Evolutionary conservation across 2,329 filamentous ascomycete genomes (phyloP).

Genomic region (Davidsoniella neocaledoniae): DNA sequence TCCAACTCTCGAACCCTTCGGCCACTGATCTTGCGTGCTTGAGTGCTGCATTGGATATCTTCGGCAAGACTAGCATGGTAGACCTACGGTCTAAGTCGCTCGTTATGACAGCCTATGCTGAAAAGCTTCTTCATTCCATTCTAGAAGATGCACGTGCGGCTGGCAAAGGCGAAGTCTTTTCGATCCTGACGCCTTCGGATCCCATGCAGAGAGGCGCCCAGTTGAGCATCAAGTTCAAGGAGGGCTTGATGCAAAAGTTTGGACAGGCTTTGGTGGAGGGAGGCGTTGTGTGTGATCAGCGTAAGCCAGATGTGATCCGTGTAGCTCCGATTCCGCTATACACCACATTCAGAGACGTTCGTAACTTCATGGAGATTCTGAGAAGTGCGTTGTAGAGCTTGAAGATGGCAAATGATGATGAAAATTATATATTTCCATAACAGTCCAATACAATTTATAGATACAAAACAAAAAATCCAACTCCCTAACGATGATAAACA

Average conservation of each 20-base stretch:
- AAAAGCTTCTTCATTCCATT: slow-evolving; percentile 53
- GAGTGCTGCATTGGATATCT: slow-evolving; percentile 55
- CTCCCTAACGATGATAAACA: too few relatives aligned
- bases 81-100: slow-evolving; percentile 55
- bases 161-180: slow-evolving; percentile 27
- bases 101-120: slow-evolving; percentile 59
- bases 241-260: slow-evolving; percentile 54
- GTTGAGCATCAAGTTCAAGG: slow-evolving; percentile 52
- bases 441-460: too few relatives aligned
- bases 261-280: slow-evolving; percentile 44
- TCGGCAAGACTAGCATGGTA: slow-evolving; percentile 52
- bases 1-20: slow-evolving; percentile 65
- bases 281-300: slow-evolving; percentile 65
- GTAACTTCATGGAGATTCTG: slow-evolving; percentile 29
- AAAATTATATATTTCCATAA: not conserved
- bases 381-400: slow-evolving; percentile 17
- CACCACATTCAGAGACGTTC: slow-evolving; percentile 61
- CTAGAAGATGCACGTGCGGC: slow-evolving; percentile 23
- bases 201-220: slow-evolving; percentile 59
- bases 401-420: not conserved
- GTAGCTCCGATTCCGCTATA: slow-evolving; percentile 75
- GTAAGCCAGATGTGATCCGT: slow-evolving; percentile 70
- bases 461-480: too few relatives aligned
- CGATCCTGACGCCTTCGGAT: slow-evolving; percentile 52
- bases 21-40: slow-evolving; percentile 65